Evolutionary conservation across 768 basidiomycete genomes (phyloP), one percentile per base, ranked within the genome.

Genomic region (Phlegmacium glaucopus): DNA sequence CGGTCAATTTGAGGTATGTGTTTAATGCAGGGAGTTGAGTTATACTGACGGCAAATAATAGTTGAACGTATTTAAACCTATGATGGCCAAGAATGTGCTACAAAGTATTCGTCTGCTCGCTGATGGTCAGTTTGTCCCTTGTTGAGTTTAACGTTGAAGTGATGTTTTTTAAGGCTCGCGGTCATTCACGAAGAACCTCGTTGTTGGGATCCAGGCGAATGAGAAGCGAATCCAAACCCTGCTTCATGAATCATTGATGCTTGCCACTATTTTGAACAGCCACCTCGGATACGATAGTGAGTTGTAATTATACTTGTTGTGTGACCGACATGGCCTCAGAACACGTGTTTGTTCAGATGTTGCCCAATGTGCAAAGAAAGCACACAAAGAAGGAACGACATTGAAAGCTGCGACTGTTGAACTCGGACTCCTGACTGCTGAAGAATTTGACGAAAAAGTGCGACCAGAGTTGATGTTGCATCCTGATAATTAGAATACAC

Each of bases 11-110:
- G 96, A 99, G 81, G 92, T 90, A 50, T 44, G 75, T 61, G 42
- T n/a, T 9, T 29, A 42, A 49, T 9, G 36, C 34, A 10, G 15
- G 18, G 34, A 35, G 42, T 26, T 38, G 32, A 18, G 17, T 28
- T 41, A 34, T 28, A 50, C 34, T 42, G 27, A 25, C 16, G 22
- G 51, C 53, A 39, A 61, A 28, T 10, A 13, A 13, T 44, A 94
- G 91, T 72, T 99, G 61, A 99, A 99, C 69, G 96, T 98, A 12
- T 99, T 97, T 78, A 99, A 99, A 74, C 96, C 96, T 39, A 93
- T 98, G 51, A 88, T 98, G 59, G 95, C 95, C 70, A 96, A 94
- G 76, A 98, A 96, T 68, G 88, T 99, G 26, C 73, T 98, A 44
- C 94, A 95, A 68, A 94, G 91, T 66, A 94, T 98, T 60, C 86